phyloP scores from a whole-genome alignment of 345 rosid species.

The Pseudoturritis turrita region DNA sequence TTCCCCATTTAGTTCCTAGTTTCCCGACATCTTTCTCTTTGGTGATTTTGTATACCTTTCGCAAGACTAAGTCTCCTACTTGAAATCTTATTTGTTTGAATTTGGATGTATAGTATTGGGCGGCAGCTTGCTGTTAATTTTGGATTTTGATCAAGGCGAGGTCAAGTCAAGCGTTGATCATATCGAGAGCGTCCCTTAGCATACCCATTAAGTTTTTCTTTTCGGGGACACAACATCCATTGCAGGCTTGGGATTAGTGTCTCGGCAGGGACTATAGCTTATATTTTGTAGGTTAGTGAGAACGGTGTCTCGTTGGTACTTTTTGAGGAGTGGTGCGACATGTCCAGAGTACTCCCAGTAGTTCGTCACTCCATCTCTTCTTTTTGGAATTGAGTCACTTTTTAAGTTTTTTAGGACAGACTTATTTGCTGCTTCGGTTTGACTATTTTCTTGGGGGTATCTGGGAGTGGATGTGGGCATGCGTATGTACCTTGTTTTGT shows the following conservation, averaged over 20 bases:
- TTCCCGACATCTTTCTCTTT: too few relatives aligned
- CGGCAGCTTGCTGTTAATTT: too few relatives aligned
- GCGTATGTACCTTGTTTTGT: neutral
- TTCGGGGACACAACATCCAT: too few relatives aligned
- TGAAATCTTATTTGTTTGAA: too few relatives aligned
- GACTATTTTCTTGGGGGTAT: neutral
- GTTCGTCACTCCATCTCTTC: neutral
- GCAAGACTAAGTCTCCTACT: too few relatives aligned
- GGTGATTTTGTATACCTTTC: too few relatives aligned
- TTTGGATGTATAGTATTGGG: too few relatives aligned
- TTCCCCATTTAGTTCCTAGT: too few relatives aligned
- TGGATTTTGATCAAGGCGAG: neutral
- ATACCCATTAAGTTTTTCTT: neutral
- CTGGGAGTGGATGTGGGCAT: neutral
- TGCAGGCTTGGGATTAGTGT: neutral
- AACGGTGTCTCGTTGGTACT: neutral
- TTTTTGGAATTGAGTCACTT: neutral
- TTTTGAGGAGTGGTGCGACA: neutral
- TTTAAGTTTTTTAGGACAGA: neutral
- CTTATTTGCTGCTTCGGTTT: neutral
- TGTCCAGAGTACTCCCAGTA: neutral
- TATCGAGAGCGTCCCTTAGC: neutral
- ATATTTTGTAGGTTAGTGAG: too few relatives aligned
- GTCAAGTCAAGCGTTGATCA: neutral
- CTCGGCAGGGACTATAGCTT: neutral